Conservation (phyloP, 2,329 filamentous ascomycete genomes). For the Fusarium nurragi region DNA sequence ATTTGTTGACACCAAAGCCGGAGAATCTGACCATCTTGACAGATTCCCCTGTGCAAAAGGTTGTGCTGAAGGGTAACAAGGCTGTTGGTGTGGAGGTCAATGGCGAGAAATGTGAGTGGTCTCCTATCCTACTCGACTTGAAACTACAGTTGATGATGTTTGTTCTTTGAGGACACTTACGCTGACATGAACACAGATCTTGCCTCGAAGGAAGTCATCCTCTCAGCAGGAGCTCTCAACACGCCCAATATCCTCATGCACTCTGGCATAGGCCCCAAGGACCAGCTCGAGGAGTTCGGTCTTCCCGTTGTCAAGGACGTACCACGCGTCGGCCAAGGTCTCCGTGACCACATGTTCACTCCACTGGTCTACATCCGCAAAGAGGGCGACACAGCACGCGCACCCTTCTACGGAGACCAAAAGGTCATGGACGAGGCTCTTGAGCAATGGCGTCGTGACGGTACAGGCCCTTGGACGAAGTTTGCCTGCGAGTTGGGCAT, state of each 20-base stretch:
- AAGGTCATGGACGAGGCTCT: conserved; percentile 55
- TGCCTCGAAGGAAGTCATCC: conserved; percentile 55
- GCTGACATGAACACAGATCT: conserved; percentile 35
- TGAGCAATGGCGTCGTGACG: conserved; percentile 58
- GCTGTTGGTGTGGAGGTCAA: conserved; percentile 32
- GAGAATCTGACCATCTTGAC: conserved; percentile 52
- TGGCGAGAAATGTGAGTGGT: conserved; percentile 28
- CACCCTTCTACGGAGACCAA: conserved; percentile 56
- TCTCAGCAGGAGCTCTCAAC: conserved; percentile 55
- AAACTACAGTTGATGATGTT: no score
- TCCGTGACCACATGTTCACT: conserved; percentile 54
- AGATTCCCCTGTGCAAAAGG: conserved; percentile 26
- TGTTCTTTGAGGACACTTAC: rapidly evolving
- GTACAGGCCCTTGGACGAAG: conserved; percentile 53
- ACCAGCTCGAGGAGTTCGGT: conserved; percentile 25
- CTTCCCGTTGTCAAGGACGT: conserved; percentile 44
- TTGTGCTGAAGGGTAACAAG: conserved; percentile 30
- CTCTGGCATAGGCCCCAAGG: conserved; percentile 31
- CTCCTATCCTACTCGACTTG: no score
- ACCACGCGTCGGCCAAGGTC: conserved; percentile 52
- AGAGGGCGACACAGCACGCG: conserved; percentile 54
- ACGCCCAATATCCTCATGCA: conserved; percentile 56
- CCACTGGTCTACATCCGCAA: conserved; percentile 53
- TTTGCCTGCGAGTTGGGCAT: conserved; percentile 53
- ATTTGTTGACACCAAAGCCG: conserved; percentile 56